Conservation (phyloP, 371 early-diverging fungal genomes). For the Lichtheimia ornata region DNA sequence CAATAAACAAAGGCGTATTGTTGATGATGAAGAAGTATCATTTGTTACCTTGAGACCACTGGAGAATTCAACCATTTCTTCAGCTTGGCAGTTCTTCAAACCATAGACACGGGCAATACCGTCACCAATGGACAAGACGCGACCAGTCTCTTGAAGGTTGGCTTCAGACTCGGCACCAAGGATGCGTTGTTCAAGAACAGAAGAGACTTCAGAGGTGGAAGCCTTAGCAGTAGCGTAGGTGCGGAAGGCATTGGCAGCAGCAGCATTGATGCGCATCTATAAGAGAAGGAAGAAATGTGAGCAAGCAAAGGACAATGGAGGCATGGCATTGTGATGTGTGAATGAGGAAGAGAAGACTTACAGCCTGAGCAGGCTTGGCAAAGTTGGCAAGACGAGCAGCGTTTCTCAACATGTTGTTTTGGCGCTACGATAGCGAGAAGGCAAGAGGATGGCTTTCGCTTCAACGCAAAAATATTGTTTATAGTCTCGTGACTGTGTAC, state of each 20-base stretch:
- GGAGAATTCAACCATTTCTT: constrained; percentile 98
- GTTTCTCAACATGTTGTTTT: constrained; percentile 46
- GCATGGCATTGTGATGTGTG: neutral
- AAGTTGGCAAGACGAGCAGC: constrained; percentile 50
- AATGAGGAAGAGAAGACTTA: constrained; percentile 14
- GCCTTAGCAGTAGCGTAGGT: constrained; percentile 60
- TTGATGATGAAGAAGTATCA: constrained; percentile 66
- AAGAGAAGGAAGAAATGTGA: neutral
- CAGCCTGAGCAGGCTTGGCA: constrained; percentile 37
- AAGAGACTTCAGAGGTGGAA: constrained; percentile 77
- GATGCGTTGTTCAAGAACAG: constrained; percentile 91
- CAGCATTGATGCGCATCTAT: constrained; percentile 16
- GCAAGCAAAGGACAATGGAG: neutral
- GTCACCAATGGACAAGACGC: constrained; percentile 97
- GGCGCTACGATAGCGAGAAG: too few species aligned
- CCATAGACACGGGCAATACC: constrained; percentile 98
- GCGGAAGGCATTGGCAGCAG: constrained; percentile 10
- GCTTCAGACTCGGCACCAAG: constrained; percentile 74
- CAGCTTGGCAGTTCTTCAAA: constrained; percentile 93
- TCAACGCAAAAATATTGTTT: too few species aligned
- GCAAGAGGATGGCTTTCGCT: too few species aligned
- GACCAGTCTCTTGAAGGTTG: constrained; percentile 94
- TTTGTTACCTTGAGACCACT: constrained; percentile 87
- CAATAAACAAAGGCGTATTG: constrained; percentile 46
- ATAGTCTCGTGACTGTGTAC: too few species aligned